A percentile compares a stretch with the other conserved stretches of the same genome.
Evolutionary conservation across 257 asterid genomes (phyloP).

Genomic region (Solanum corneliomulleri): DNA sequence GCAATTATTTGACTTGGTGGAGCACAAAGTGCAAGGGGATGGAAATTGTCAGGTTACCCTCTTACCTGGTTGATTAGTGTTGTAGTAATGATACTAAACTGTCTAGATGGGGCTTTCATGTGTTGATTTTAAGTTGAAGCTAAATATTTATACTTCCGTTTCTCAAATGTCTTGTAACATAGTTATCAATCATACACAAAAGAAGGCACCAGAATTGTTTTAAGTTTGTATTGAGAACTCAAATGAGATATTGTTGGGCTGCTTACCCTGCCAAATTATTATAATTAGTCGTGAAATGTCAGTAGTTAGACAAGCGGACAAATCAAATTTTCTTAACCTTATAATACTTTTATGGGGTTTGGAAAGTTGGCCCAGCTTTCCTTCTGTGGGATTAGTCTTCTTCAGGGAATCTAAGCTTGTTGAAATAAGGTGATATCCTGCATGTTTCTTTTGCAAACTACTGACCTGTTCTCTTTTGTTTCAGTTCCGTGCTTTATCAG

Average conservation of each 20-base stretch:
- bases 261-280: not conserved
- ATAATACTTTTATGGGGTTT: not conserved
- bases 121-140: not conserved
- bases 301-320: not conserved
- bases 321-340: not conserved
- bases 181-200: not conserved
- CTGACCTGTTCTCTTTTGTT: not conserved
- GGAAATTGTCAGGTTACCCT: constrained; percentile 91
- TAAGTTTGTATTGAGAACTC: not conserved
- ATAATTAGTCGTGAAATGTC: not conserved
- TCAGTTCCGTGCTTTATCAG: constrained; percentile 80
- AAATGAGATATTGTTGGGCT: not conserved
- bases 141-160: not conserved
- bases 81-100: not conserved
- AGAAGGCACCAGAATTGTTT: not conserved
- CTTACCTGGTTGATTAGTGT: not conserved
- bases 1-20: constrained; percentile 70
- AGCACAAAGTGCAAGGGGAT: constrained; percentile 91
- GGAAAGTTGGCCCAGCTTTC: not conserved
- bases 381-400: not conserved
- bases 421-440: not conserved
- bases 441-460: not conserved
- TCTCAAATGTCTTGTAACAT: not conserved
- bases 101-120: not conserved
- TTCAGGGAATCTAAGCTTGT: not conserved